Evolutionary conservation across 139 green algal species (phyloP).

Genomic region (Desmodesmus armatus): DNA sequence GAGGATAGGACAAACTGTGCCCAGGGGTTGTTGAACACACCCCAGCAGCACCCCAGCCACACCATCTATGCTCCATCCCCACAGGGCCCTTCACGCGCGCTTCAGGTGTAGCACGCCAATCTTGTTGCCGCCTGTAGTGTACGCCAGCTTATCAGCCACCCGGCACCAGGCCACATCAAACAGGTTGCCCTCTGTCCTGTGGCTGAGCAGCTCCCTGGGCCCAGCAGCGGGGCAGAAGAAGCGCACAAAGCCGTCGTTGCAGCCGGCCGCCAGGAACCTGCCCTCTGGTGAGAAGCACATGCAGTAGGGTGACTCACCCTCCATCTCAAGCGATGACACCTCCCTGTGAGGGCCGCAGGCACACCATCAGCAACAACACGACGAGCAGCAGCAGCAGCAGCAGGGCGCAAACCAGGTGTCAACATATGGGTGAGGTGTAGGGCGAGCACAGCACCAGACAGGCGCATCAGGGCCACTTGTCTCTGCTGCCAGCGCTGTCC

Average conservation of each 20-base stretch:
- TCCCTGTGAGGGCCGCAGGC: neutral
- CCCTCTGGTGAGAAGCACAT: constrained; percentile 88
- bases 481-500: neutral
- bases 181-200: constrained; percentile 79
- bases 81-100: neutral
- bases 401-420: neutral
- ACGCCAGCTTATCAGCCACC: constrained; percentile 71
- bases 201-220: constrained; percentile 69
- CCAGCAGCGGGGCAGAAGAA: constrained; percentile 85
- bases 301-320: constrained; percentile 87
- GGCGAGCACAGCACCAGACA: neutral
- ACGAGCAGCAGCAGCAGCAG: neutral
- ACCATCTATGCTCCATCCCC: no score
- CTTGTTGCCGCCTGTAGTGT: constrained; percentile 75
- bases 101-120: constrained; percentile 76
- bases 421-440: no score
- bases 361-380: neutral
- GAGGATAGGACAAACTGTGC: neutral
- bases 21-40: neutral
- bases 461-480: neutral
- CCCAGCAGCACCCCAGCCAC: no score
- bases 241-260: constrained; percentile 81
- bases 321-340: constrained; percentile 62
- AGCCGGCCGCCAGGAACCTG: constrained; percentile 80
- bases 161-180: constrained; percentile 89